These are phyloP conservation scores for Colletotrichum lini DNA, from an alignment of 2,329 filamentous ascomycete genomes.

Conservation along the genomic window DNA sequence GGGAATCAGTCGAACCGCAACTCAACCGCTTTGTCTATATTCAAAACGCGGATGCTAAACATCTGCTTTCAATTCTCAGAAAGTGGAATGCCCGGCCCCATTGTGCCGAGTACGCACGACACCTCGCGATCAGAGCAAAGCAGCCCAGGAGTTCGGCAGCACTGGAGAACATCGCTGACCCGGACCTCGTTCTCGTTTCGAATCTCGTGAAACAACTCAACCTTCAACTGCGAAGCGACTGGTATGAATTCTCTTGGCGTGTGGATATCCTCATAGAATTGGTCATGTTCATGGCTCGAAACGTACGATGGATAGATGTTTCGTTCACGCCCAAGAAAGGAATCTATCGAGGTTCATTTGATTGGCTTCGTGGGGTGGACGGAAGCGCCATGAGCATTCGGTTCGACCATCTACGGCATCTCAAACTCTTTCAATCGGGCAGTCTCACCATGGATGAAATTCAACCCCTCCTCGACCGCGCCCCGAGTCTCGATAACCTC, in stretches of 20 bases:
- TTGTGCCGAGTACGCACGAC: constrained; percentile 11
- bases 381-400: background rate
- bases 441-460: constrained; percentile 18
- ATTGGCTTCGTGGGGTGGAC: constrained; percentile 10
- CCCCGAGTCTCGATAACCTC: constrained; percentile 18
- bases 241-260: constrained; percentile 26
- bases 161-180: background rate
- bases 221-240: constrained; percentile 15
- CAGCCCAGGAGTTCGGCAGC: background rate
- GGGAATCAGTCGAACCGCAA: constrained; percentile 8
- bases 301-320: constrained; percentile 8
- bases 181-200: constrained; percentile 16
- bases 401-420: constrained; percentile 14
- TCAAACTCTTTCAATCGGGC: constrained; percentile 15
- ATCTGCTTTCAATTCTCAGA: constrained; percentile 13
- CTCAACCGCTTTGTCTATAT: constrained; percentile 25
- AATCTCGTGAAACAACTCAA: background rate
- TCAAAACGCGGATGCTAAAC: background rate
- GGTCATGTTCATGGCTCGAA: constrained; percentile 16
- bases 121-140: constrained; percentile 22
- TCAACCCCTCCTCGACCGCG: constrained; percentile 21
- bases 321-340: constrained; percentile 11
- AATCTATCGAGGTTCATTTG: constrained; percentile 30
- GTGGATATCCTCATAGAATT: constrained; percentile 28
- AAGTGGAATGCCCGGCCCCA: constrained; percentile 23